Base-by-base conservation (phyloP, 1,284 basidiomycete genomes). In the Cryptococcus wingfieldii region DNA sequence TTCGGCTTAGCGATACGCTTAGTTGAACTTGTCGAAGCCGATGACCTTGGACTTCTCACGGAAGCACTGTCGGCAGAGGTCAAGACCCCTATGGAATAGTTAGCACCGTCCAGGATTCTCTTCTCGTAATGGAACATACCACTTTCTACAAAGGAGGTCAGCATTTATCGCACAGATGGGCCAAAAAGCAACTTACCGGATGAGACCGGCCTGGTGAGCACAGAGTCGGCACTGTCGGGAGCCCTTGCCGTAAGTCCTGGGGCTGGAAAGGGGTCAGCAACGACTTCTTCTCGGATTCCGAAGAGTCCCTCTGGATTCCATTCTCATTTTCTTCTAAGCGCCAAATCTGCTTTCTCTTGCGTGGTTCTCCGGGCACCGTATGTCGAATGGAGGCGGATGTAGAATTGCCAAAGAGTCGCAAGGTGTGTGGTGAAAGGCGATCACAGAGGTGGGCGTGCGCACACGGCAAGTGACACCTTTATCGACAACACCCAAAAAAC, bases 21-120 rank as follows among this genome's bases (percentile, higher is more conserved):
- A 70, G 68, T 68, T 70, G 68, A 62, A 61, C 68, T 96, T 96
- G 77, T 83, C 81, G 83, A 96, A 96, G 63, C 92, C 93, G 74
- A 96, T 95, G 65, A 88, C 87, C 70, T 86, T 83, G 62, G 90
- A 68, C 73, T 93, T 93, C 83, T 96, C 93, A 71, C 93, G 89
- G 88, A 96, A 96, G 81, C 92, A 96, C 80, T 96, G 92, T 79
- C 92, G 89, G 83, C 92, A 96, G 71, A 95, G 88, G 81, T 95
- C 90, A 72, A 96, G 85, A 58, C 91, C 90, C 80, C 70, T 70
- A 56, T 14, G 49, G 25, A 50, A 37, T 38, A 50, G 16, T 44
- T 13, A 39, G 19, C 18, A 10, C 1, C 1, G 5, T 25, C 38
- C 50, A 42, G 1, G 2, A 2, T 43, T 4, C 18, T 18, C 7